These are phyloP conservation scores for Aspergillus vadensis DNA, from an alignment of 2,329 filamentous ascomycete species.

Conservation along the genomic window DNA sequence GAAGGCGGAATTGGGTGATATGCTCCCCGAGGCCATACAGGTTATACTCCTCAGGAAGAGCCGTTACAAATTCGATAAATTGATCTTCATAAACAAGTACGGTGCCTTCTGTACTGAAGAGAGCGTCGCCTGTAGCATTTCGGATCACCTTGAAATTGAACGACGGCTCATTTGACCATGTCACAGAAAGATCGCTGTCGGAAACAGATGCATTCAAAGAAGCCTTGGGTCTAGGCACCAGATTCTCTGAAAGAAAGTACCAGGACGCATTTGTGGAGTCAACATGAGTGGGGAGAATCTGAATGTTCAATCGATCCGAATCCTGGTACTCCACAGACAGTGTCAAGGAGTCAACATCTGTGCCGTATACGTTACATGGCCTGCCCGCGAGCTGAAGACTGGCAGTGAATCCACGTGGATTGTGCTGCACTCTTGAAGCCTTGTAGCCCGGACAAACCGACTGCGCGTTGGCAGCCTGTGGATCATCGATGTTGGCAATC, in stretches of 20 bases:
- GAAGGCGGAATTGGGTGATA: constrained; percentile 70
- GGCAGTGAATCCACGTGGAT: constrained; percentile 53
- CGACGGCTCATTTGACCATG: constrained; percentile 59
- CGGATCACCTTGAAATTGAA: constrained; percentile 61
- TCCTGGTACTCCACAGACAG: constrained; percentile 70
- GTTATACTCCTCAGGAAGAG: constrained; percentile 71
- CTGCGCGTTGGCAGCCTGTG: constrained; percentile 64
- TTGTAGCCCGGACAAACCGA: constrained; percentile 63
- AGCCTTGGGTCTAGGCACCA: constrained; percentile 60
- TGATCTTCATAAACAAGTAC: constrained; percentile 74
- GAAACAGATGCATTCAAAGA: constrained; percentile 44
- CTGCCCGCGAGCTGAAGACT: constrained; percentile 55
- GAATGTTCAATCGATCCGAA: constrained; percentile 66
- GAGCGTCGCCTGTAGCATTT: constrained; percentile 62
- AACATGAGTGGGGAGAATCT: constrained; percentile 68
- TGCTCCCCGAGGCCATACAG: constrained; percentile 74
- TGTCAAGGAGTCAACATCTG: constrained; percentile 67
- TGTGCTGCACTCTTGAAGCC: constrained; percentile 53
- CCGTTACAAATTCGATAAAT: constrained; percentile 71
- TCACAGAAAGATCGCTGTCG: constrained; percentile 52
- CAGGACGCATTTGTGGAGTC: constrained; percentile 64
- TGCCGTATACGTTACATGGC: constrained; percentile 74
- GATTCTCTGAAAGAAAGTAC: constrained; percentile 65
- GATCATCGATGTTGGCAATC: constrained; percentile 66
- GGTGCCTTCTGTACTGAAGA: constrained; percentile 67